Base-by-base conservation (phyloP, 108 stramenopile species). In the Cylindrotheca fusiformis region DNA sequence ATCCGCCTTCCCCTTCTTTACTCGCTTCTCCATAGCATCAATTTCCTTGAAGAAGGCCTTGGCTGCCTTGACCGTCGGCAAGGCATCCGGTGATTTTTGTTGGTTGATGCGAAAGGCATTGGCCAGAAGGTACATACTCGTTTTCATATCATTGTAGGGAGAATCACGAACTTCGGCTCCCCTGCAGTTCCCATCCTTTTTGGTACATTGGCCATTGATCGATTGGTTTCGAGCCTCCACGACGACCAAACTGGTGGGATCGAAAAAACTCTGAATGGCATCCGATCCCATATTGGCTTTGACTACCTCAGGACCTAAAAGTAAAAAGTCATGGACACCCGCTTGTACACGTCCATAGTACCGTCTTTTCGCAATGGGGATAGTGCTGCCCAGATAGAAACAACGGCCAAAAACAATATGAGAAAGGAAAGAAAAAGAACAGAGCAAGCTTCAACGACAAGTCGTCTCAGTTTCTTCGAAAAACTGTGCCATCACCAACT, bases 101-200 rank as follows among this genome's bases (percentile, higher is more conserved):
- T 94, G 93, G 70, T 94, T 90, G 69, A 88, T 78, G 8, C 93
- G 83, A 64, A 94, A 94, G 4, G 93, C 93, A 63, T 94, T 94
- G 21, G 77, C 93, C 44, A 94, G 72, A 46, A 94, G 63, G 54
- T 94, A 94, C 93, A 94, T 90, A 24, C 66, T 73, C 10, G 83
- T 80, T 61, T 84, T 83, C 92, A 94, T 94, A 56, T 94, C 92
- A 63, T 94, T 94, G 56, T 74, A 88, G 10, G 78, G 77, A 20
- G 86, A 88, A 52, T 94, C 92, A n/a, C 77, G 79, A 31, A 90
- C 84, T 57, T 83, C 85, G 3, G 58, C 63, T 22, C 86, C 83
- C 63, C 78, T 84, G 58, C 92, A 94, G 53, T 83, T 73, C 17
- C 64, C 70, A 75, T 93, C 85, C 64, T 93, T 93, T 57, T 90